phyloP scores from a whole-genome alignment of 148 eudicot species.

The Agrostemma githago region DNA sequence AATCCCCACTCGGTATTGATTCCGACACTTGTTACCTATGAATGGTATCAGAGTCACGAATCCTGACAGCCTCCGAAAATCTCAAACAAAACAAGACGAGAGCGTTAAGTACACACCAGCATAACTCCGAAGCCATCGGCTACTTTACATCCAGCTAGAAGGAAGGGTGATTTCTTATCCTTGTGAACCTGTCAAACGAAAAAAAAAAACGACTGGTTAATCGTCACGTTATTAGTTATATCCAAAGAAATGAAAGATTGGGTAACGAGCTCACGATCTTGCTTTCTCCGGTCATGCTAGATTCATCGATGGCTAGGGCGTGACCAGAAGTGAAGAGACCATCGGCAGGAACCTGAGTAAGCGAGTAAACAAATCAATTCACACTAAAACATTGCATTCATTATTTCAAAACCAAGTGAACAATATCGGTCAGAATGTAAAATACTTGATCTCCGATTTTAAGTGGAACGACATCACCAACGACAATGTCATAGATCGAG shows the following conservation, averaged over 20 bases:
- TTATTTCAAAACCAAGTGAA: background rate
- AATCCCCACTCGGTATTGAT: slow-evolving; percentile 97
- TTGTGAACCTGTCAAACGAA: slow-evolving; percentile 54
- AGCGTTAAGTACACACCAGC: slow-evolving; percentile 47
- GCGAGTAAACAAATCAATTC: background rate
- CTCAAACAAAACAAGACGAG: background rate
- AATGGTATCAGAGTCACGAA: background rate
- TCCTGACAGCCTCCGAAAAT: background rate
- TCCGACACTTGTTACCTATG: slow-evolving; percentile 91
- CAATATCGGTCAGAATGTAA: background rate
- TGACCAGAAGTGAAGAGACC: slow-evolving; percentile 73
- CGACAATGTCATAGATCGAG: slow-evolving; percentile 81
- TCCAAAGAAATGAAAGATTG: slow-evolving; percentile 10
- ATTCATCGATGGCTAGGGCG: slow-evolving; percentile 83
- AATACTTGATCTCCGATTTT: slow-evolving; percentile 90
- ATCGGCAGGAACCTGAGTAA: slow-evolving; percentile 78
- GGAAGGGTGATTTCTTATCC: slow-evolving; percentile 63
- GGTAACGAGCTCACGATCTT: slow-evolving; percentile 67
- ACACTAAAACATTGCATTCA: background rate
- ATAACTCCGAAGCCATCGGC: slow-evolving; percentile 92
- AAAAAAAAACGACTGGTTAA: slow-evolving; percentile 19
- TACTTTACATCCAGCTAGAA: slow-evolving; percentile 91
- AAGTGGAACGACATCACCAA: slow-evolving; percentile 88
- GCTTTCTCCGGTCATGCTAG: slow-evolving; percentile 99
- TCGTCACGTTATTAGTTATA: background rate